Base-by-base conservation (phyloP, 352 stramenopile genomes). In the Pythium oligandrum region DNA sequence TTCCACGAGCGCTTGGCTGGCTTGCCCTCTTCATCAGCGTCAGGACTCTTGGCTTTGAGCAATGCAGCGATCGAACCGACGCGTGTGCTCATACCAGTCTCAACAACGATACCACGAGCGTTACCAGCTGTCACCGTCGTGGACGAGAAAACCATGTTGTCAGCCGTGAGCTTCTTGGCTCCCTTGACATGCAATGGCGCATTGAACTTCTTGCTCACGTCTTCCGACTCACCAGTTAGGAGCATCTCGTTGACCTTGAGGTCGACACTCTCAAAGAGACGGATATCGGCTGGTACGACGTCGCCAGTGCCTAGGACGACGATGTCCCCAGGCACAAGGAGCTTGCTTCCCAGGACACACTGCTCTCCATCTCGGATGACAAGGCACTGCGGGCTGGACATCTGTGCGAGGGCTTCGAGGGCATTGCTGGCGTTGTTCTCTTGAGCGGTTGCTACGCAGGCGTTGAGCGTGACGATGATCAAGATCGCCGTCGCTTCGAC, bases 221-320 rank as follows among this genome's bases (percentile, higher is more conserved):
- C 70, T 57, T 88, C 70, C 60, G 86, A 85, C 63, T 97, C 90
- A 36, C 90, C 90, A n/a, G 88, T 97, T 33, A 97, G 71, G 6
- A 69, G 72, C 17, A 71, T 90, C 61, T 97, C 88, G 63, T 98
- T 80, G 10, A 95, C 61, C 43, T 73, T 75, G 4, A 97, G 59
- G 58, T 95, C 79, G 8, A 77, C 68, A 12, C 63, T 61, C 53
- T 92, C 70, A 32, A 97, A 59, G 5, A 96, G 53, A 30, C 88
- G 53, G 40, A 80, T 82, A 70, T 98, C 90, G 2, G 86, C 89
- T 9, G 89, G 86, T 10, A 97, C 73, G 6, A 79, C 65, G 70
- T 95, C 85, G 37, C 83, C 83, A 9, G 55, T 60, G 34, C 61
- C 51, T 3, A 78, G 12, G 30, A 37, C 43, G 26, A 91, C 59